Conservation (phyloP, 2,329 filamentous ascomycete genomes). For the Calonectria pseudoturangicola region DNA sequence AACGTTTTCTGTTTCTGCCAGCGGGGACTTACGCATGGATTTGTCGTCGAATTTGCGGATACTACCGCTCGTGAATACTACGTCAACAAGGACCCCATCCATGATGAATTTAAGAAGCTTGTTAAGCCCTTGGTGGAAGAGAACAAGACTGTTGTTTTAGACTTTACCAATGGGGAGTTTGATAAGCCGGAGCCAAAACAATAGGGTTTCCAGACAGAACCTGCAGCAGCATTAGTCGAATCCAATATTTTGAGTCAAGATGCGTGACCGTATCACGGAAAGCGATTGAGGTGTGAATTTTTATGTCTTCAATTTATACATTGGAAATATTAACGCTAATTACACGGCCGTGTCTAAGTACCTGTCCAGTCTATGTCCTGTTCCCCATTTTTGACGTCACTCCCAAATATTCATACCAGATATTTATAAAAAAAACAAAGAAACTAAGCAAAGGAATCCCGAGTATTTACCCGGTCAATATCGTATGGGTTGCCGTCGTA, state of each 20-base stretch:
- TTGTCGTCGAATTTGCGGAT: conserved; percentile 80
- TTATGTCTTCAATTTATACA: neutral
- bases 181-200: neutral
- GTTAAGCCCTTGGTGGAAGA: conserved; percentile 66
- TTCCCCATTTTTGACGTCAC: conserved; percentile 7
- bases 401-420: neutral
- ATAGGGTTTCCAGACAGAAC: too few species aligned
- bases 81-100: conserved; percentile 77
- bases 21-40: conserved; percentile 81
- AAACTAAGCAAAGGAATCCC: conserved; percentile 26
- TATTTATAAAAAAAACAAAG: neutral
- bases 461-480: conserved; percentile 32
- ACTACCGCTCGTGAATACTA: conserved; percentile 82
- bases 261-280: neutral
- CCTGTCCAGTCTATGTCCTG: conserved; percentile 6
- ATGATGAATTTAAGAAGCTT: conserved; percentile 75
- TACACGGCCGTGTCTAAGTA: conserved; percentile 13
- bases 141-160: conserved; percentile 72
- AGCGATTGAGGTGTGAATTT: neutral
- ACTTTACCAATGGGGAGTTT: conserved; percentile 72
- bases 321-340: conserved; percentile 16
- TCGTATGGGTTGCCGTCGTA: conserved; percentile 34
- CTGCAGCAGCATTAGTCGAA: too few species aligned
- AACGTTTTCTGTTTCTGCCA: conserved; percentile 50
- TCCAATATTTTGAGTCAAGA: too few species aligned